Evolutionary conservation across 2,329 filamentous ascomycete genomes (phyloP).

Genomic region (Apiospora saccharicola): DNA sequence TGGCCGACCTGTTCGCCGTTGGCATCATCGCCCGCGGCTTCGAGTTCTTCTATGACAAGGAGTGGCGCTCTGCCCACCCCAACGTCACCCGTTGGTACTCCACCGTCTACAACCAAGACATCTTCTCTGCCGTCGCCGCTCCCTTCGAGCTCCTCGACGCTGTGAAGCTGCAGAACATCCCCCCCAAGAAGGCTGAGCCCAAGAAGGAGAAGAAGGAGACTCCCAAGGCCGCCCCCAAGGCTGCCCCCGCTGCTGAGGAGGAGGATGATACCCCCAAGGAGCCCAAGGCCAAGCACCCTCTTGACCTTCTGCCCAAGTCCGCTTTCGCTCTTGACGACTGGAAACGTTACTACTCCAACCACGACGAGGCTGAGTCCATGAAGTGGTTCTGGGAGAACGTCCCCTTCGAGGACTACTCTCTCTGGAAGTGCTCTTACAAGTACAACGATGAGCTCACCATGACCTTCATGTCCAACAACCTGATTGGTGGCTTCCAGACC

Average conservation of each 20-base stretch:
- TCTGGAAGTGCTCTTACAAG: conserved; percentile 97
- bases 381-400: conserved; percentile 99
- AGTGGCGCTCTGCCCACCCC: conserved; percentile 84
- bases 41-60: conserved; percentile 92
- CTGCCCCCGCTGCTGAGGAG: conserved; percentile 55
- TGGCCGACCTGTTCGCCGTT: conserved; percentile 89
- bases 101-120: conserved; percentile 90
- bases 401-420: conserved; percentile 93
- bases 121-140: conserved; percentile 82
- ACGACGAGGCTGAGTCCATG: conserved; percentile 82
- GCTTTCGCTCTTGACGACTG: conserved; percentile 91
- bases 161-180: conserved; percentile 72
- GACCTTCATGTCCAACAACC: conserved; percentile 99
- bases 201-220: conserved; percentile 65
- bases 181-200: conserved; percentile 81
- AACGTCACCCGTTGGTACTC: conserved; percentile 93
- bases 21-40: conserved; percentile 86
- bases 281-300: conserved; percentile 96
- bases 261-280: conserved; percentile 64
- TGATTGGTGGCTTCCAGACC: conserved; percentile 97
- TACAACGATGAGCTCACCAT: conserved; percentile 98
- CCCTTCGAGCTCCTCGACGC: conserved; percentile 83
- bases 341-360: conserved; percentile 99
- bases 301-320: conserved; percentile 82
- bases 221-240: conserved; percentile 57